Evolutionary conservation across 2,329 filamentous ascomycete genomes (phyloP).

Genomic region (Calonectria honghensis): DNA sequence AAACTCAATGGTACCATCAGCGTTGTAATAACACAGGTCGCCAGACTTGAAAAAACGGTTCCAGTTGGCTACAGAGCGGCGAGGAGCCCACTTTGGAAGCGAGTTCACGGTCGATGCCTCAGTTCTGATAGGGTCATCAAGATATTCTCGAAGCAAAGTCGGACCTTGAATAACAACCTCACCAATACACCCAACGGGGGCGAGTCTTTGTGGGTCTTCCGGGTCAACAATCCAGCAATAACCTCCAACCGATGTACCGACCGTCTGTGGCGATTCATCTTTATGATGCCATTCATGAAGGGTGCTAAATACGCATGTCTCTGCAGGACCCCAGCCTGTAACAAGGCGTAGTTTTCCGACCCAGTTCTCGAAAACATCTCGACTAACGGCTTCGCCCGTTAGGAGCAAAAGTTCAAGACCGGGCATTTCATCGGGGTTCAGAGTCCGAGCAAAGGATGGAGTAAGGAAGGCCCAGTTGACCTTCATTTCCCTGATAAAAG

Average conservation of each 20-base stretch:
- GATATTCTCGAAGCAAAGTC: constrained; percentile 67
- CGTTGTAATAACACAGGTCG: constrained; percentile 63
- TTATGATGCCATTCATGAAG: constrained; percentile 31
- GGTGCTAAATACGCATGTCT: constrained; percentile 39
- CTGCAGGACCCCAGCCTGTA: constrained; percentile 41
- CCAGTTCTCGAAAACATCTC: constrained; percentile 37
- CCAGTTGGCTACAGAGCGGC: not conserved
- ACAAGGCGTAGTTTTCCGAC: constrained; percentile 34
- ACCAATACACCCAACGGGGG: constrained; percentile 41
- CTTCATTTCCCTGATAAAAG: constrained; percentile 1
- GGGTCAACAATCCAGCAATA: constrained; percentile 41
- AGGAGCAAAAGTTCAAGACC: constrained; percentile 32
- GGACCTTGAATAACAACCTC: constrained; percentile 55
- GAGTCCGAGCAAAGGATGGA: constrained; percentile 15
- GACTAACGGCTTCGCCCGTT: constrained; percentile 37
- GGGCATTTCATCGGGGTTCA: not conserved
- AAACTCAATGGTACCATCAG: constrained; percentile 63
- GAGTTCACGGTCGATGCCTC: constrained; percentile 7
- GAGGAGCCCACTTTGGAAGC: constrained; percentile 10
- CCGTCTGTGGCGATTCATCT: constrained; percentile 20
- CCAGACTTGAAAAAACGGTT: constrained; percentile 65
- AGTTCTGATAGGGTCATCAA: constrained; percentile 55
- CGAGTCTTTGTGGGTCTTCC: constrained; percentile 31
- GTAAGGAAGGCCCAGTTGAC: constrained; percentile 31
- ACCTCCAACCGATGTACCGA: constrained; percentile 40